Percentiles rank a stretch among this genome's conserved stretches.
These are phyloP conservation scores for Euclidium syriacum DNA, from an alignment of 345 rosid genomes.

Conservation along the genomic window DNA sequence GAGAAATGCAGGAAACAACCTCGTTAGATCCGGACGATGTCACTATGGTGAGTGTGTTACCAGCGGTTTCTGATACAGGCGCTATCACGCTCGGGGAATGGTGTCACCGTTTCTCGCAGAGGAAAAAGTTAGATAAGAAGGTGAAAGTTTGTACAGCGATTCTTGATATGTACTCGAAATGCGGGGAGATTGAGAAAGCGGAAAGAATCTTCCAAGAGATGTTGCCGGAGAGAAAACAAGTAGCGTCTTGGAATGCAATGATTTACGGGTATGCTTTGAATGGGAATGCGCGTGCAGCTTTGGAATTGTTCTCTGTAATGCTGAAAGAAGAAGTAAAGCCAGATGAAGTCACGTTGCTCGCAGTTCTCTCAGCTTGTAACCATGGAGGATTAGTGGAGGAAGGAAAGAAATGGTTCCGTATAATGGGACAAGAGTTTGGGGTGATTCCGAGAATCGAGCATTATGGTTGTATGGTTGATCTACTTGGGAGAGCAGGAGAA, in stretches of 20 bases:
- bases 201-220: slow-evolving; percentile 41
- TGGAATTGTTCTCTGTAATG: slow-evolving; percentile 47
- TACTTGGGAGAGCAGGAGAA: slow-evolving; percentile 62
- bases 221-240: slow-evolving; percentile 39
- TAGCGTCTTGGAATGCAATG: slow-evolving; percentile 75
- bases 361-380: slow-evolving; percentile 70
- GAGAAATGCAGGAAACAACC: slow-evolving; percentile 48
- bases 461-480: slow-evolving; percentile 69
- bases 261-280: slow-evolving; percentile 66
- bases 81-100: slow-evolving; percentile 60
- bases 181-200: slow-evolving; percentile 59
- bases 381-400: slow-evolving; percentile 71
- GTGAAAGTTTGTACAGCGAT: slow-evolving; percentile 59
- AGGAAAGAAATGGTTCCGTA: slow-evolving; percentile 64
- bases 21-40: slow-evolving; percentile 59
- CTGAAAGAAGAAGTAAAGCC: slow-evolving; percentile 46
- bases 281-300: slow-evolving; percentile 59
- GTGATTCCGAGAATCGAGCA: slow-evolving; percentile 57
- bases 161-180: slow-evolving; percentile 79
- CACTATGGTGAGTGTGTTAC: slow-evolving; percentile 60
- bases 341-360: slow-evolving; percentile 59
- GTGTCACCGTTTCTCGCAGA: slow-evolving; percentile 47
- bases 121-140: slow-evolving; percentile 48
- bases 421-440: slow-evolving; percentile 45
- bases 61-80: slow-evolving; percentile 73